Evolutionary conservation across 1,284 basidiomycete species (phyloP), one percentile per base, ranked within the genome.

Genomic region (Ceratobasidium sp.): DNA sequence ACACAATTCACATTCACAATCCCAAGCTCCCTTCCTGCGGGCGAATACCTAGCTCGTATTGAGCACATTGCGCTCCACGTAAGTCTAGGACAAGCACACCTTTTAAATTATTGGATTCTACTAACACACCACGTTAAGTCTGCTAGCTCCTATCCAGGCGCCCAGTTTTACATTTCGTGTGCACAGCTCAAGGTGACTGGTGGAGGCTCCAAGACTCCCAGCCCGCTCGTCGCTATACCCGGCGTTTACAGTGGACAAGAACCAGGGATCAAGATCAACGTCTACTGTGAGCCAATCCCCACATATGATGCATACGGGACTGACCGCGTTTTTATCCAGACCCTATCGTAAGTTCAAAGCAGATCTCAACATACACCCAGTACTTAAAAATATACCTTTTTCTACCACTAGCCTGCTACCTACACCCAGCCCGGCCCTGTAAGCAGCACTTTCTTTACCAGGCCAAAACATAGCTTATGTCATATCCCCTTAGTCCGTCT

Each of bases 1-100:
- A 72, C 77, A 32, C 76, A 81, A 46, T 80, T 84, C 75, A 83
- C 78, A 12, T 84, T 84, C 77, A 83, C 82, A 2, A 82, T 81
- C 57, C 80, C 79, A 2, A 74, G 70, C n/a, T 78, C 76, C 52
- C 72, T 80, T 23, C 75, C 75, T 75, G 32, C 78, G 39, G 75
- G 75, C 5, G 55, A 75, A 53, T 76, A 76, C 28, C 57, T 76
- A 18, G 52, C 74, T 46, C 71, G 75, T 12, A 64, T 73, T 52
- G 73, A 75, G 50, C 74, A 74, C 21, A 76, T 75, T 67, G 75
- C 75, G 30, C 50, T 74, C 43, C 74, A 72, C 46, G 62, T 67
- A 50, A 50, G 60, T 32, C 28, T 21, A 39, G 8, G 16, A 9
- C 21, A 23, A 41, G 34, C 18, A 14, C 4, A 21, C 10, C 10